phyloP scores from a whole-genome alignment of 192 early-diverging fungal genomes.

The Linnemannia schmuckeri region DNA sequence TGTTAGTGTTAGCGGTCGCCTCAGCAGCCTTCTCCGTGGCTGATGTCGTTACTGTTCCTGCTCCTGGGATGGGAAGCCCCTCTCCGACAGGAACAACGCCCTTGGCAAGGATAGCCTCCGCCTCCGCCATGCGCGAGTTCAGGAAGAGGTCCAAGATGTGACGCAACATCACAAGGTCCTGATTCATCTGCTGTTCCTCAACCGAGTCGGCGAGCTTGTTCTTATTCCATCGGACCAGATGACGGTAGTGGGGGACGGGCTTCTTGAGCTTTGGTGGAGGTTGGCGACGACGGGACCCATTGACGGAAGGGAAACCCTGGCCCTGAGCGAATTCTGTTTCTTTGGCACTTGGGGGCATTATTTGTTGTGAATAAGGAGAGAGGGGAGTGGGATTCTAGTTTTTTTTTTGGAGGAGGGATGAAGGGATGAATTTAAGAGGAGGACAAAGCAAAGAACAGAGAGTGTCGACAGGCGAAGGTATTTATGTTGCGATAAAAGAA shows the following conservation, averaged over 20 bases:
- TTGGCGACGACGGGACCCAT: slow-evolving; percentile 51
- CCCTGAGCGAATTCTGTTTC: slow-evolving; percentile 11
- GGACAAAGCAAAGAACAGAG: neutral
- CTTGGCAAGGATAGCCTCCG: slow-evolving; percentile 68
- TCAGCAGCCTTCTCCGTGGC: slow-evolving; percentile 21
- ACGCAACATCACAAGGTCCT: slow-evolving; percentile 72
- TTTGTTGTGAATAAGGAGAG: neutral
- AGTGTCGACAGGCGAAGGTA: neutral
- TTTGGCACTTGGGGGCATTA: slow-evolving; percentile 47
- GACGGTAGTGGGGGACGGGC: slow-evolving; percentile 51
- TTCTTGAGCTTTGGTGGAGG: slow-evolving; percentile 56
- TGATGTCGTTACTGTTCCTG: neutral
- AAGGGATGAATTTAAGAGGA: neutral
- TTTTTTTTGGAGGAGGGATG: neutral
- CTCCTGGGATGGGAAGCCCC: neutral
- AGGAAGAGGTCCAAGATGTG: slow-evolving; percentile 82
- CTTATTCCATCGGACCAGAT: slow-evolving; percentile 55
- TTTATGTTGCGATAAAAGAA: neutral
- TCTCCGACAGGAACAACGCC: slow-evolving; percentile 29
- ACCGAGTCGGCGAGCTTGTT: slow-evolving; percentile 27
- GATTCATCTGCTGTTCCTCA: slow-evolving; percentile 61
- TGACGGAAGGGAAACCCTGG: slow-evolving; percentile 37
- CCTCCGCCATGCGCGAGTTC: slow-evolving; percentile 78
- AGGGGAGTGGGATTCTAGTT: neutral
- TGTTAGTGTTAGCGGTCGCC: slow-evolving; percentile 1